Evolutionary conservation across 2,329 filamentous ascomycete species (phyloP).

Genomic region (Hypoxylon sp.): DNA sequence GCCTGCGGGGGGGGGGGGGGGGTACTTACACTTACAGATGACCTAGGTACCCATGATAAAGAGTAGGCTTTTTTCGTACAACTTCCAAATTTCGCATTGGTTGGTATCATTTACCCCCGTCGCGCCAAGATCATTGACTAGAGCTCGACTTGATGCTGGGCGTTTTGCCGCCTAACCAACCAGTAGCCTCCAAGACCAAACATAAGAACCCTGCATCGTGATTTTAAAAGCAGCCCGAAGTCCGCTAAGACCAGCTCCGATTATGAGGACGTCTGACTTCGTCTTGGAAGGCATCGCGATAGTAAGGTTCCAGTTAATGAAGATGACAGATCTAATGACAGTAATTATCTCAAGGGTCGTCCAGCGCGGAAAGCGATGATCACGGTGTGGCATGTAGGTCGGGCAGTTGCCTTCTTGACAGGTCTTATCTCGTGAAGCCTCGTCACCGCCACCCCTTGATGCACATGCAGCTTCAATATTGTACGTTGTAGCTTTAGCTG

Average conservation of each 20-base stretch:
- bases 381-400: too few relatives aligned
- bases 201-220: constrained; percentile 53
- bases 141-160: constrained; percentile 52
- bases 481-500: too few relatives aligned
- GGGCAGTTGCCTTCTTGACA: too few relatives aligned
- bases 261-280: constrained; percentile 50
- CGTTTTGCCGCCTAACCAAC: constrained; percentile 65
- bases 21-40: constrained; percentile 14
- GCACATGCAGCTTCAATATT: too few relatives aligned
- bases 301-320: background rate
- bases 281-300: background rate
- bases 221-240: constrained; percentile 54
- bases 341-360: too few relatives aligned
- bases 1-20: background rate
- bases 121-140: constrained; percentile 63
- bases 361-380: too few relatives aligned
- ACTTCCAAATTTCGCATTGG: constrained; percentile 58
- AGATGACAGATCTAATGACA: too few relatives aligned
- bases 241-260: constrained; percentile 60
- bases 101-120: constrained; percentile 71
- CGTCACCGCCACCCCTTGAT: too few relatives aligned
- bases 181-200: constrained; percentile 62
- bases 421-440: too few relatives aligned
- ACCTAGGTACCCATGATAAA: too few relatives aligned
- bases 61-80: constrained; percentile 54